Base-by-base conservation (phyloP, 306 rosid genomes). In the Leucaena leucocephala region DNA sequence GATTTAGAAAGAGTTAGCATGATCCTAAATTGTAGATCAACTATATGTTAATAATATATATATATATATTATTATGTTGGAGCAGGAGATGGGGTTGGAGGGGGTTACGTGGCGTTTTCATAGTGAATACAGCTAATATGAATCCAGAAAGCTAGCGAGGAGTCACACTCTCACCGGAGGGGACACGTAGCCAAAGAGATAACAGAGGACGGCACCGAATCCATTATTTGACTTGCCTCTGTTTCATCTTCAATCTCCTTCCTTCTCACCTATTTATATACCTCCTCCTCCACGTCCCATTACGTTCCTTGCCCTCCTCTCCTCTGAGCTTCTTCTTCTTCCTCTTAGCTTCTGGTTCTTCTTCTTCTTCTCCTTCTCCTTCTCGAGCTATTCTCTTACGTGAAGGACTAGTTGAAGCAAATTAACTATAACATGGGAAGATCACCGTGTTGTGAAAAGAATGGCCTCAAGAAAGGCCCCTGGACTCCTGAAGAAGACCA, bases 401-500 rank as follows among this genome's bases (percentile, higher is more conserved):
- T 46, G 6, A 4, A 6, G 67, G 71, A 55, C 38, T 39, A 65
- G 73, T 50, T 17, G 59, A 8, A n/a, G 36, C 15, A 58, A 7
- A 21, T 8, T 10, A 22, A 27, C 27, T 27, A 27, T 27, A 27
- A 27, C 38, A 92, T 95, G 99, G 98, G 98, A 21, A 90, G 99
- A 90, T 82, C 93, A 84, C 99, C 99, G 6, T 96, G 98, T 79
- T 96, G 99, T 76, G 97, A 93, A 4, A 96, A 91, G 63, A 91
- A 78, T 71, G 99, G 98, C 2, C 96, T 96, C 40, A 93, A 93
- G 82, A 96, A 93, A 85, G 99, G 99, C 1, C 99, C 99, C 13
- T 96, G 99, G 99, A 96, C 94, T 0, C 77, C 94, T 1, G 98
- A 96, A 55, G 99, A 96, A 71, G 98, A 96, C 76, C 91, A 91